These are phyloP conservation scores for Aspergillus pseudoviridinutans DNA, from an alignment of 2,329 filamentous ascomycete genomes.

Conservation along the genomic window DNA sequence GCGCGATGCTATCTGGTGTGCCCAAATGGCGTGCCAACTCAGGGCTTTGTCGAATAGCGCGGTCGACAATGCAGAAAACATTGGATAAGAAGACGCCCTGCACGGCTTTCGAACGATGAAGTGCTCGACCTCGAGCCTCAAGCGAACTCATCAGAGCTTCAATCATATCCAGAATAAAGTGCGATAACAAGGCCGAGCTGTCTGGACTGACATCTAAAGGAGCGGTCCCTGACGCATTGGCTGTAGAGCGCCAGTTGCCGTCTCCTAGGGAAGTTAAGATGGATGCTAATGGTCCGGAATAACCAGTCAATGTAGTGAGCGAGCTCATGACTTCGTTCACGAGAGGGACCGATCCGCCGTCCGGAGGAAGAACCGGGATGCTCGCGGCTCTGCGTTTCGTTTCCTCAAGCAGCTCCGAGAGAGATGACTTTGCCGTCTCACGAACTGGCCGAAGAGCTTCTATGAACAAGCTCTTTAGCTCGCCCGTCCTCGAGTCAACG, in stretches of 20 bases:
- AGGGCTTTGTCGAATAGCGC: constrained; percentile 70
- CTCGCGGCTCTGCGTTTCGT: constrained; percentile 65
- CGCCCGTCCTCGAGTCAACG: constrained; percentile 76
- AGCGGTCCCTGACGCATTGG: constrained; percentile 62
- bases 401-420: constrained; percentile 80
- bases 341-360: constrained; percentile 73
- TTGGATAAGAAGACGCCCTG: constrained; percentile 91
- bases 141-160: constrained; percentile 73
- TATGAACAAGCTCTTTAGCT: constrained; percentile 76
- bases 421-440: constrained; percentile 83
- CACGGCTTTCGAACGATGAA: constrained; percentile 73
- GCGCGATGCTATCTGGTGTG: constrained; percentile 56
- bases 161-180: constrained; percentile 87
- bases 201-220: constrained; percentile 86
- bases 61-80: constrained; percentile 76
- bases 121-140: constrained; percentile 65
- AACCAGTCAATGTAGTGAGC: constrained; percentile 80
- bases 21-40: constrained; percentile 70
- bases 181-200: constrained; percentile 78
- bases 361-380: constrained; percentile 66
- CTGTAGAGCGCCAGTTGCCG: constrained; percentile 73
- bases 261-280: constrained; percentile 91
- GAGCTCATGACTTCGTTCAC: constrained; percentile 82
- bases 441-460: constrained; percentile 84
- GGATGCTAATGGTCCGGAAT: constrained; percentile 78